A percentile compares a stretch with the other conserved stretches of the same genome.
Evolutionary conservation across 2,329 filamentous ascomycete species (phyloP).

Genomic region (Didymella pinodella): DNA sequence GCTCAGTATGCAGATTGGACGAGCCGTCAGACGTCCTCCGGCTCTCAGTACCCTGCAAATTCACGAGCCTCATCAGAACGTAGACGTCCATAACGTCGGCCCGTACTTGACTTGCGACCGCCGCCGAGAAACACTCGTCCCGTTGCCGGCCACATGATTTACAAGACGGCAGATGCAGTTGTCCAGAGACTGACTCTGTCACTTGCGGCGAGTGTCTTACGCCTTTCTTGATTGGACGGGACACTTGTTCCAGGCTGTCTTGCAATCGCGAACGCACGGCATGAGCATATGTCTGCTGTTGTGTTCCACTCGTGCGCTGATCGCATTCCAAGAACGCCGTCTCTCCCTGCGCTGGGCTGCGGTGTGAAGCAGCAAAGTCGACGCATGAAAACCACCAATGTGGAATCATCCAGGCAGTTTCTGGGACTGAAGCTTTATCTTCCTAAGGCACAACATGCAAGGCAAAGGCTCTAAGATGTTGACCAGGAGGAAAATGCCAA

Average conservation of each 20-base stretch:
- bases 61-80: conserved; percentile 8
- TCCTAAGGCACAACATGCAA: not conserved
- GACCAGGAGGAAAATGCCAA: not conserved
- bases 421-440: too few species aligned
- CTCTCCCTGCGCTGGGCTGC: not conserved
- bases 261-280: not conserved
- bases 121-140: conserved; percentile 6
- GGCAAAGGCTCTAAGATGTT: not conserved
- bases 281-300: not conserved
- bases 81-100: conserved; percentile 4
- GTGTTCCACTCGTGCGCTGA: not conserved
- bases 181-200: not conserved
- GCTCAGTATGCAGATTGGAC: conserved; percentile 1
- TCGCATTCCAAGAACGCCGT: not conserved
- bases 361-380: not conserved
- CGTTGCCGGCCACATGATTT: not conserved
- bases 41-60: conserved; percentile 4
- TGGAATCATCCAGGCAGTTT: too few species aligned
- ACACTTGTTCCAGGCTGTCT: not conserved
- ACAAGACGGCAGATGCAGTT: not conserved
- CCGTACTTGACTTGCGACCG: conserved; percentile 10
- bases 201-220: not conserved
- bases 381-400: too few species aligned
- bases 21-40: not conserved
- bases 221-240: too few species aligned